Conservation (phyloP, 208 protist species). For the Leishmania major region DNA sequence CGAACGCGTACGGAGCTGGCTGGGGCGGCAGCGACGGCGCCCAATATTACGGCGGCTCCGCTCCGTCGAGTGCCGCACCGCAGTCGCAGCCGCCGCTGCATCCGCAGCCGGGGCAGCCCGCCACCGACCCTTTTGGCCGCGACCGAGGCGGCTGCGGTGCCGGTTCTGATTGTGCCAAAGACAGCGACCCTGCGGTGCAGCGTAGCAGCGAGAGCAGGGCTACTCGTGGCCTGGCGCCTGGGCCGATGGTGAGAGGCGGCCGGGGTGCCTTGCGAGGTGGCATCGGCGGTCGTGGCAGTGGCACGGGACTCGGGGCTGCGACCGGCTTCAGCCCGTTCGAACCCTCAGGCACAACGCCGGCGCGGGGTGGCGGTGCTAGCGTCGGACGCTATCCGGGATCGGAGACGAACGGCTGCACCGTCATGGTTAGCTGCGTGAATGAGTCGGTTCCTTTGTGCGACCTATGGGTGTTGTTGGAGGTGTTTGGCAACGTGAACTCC, state of each 20-base stretch:
- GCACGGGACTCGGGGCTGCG: not conserved
- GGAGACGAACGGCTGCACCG: conserved; percentile 38
- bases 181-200: not conserved
- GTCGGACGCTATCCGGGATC: not conserved
- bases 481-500: conserved; percentile 89
- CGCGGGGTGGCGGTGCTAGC: conserved; percentile 7
- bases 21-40: not conserved
- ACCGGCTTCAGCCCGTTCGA: conserved; percentile 26
- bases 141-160: not conserved
- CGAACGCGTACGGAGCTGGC: not conserved
- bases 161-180: not conserved
- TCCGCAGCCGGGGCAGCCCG: not conserved
- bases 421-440: conserved; percentile 72
- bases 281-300: conserved; percentile 30
- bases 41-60: not conserved
- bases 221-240: not conserved
- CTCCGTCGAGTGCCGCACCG: not conserved
- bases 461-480: conserved; percentile 89
- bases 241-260: conserved; percentile 24
- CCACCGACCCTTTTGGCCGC: not conserved
- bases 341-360: not conserved
- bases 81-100: conserved; percentile 7
- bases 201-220: not conserved
- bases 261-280: conserved; percentile 25
- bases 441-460: conserved; percentile 74